Evolutionary conservation across 495 filamentous ascomycete genomes (phyloP), one percentile per base, ranked within the genome.

Genomic region (Neurospora sp.): DNA sequence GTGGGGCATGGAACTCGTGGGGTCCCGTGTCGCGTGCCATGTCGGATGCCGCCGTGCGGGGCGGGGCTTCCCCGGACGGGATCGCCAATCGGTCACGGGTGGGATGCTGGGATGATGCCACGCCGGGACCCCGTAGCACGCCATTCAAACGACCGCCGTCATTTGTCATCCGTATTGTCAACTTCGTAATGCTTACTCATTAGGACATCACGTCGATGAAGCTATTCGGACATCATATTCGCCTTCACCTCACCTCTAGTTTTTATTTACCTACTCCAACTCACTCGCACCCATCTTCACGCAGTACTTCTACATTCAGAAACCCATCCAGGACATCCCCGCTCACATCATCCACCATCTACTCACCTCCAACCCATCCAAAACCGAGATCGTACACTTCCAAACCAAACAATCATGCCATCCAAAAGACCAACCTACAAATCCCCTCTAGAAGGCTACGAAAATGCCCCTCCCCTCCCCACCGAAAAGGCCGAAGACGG

Each of bases 401-500:
- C 12, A 35, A 35, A 35, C 1, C 3, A 62, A 9, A 35, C 54
- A 62, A 35, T n/a, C 2, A 62, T 62, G 54, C 73, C 72, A 76
- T 16, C 20, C 39, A 0, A 40, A 44, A 27, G 86, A 86, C 76
- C 20, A 27, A 83, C 73, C 14, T 93, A 90, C 78, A 86, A 91
- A 4, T 93, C 89, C 4, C 92, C 92, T 0, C 79, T 94, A 3
- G 84, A 83, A 72, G 91, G 90, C 7, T 93, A 90, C 75, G 89
- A 92, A 73, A 82, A 86, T 66, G 82, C 86, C 16, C 83, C 89
- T 37, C 87, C 90, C 10, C 85, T 94, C 0, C 82, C 90, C 10
- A 79, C 86, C 76, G 91, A 92, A 79, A 85, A 84, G 79, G 76
- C 80, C 71, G 88, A 88, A 16, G 91, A 94, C 78, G 90, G 90